Conservation (phyloP, 2,329 filamentous ascomycete genomes). For the Sporothrix globosa region DNA sequence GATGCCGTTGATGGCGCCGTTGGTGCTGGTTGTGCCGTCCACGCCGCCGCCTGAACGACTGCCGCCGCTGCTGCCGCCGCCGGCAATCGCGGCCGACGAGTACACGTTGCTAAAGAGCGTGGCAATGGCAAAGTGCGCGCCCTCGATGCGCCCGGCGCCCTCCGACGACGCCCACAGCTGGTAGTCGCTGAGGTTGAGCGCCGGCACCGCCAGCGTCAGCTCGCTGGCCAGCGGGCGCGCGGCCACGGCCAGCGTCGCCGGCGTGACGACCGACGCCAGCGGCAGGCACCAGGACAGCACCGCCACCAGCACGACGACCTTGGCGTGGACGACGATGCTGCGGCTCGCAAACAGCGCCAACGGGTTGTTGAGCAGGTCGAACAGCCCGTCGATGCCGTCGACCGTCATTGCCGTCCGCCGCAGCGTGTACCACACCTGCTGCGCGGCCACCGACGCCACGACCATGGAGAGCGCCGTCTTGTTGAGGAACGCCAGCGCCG, state of each 20-base stretch:
- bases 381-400: slow-evolving; percentile 29
- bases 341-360: slow-evolving; percentile 12
- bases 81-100: slow-evolving; percentile 15
- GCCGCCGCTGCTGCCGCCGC: background rate
- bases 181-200: slow-evolving; percentile 24
- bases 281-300: slow-evolving; percentile 27
- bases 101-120: slow-evolving; percentile 30
- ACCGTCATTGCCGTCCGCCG: slow-evolving; percentile 27
- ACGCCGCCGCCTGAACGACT: background rate
- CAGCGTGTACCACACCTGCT: slow-evolving; percentile 32
- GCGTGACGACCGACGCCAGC: slow-evolving; percentile 30
- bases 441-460: slow-evolving; percentile 22
- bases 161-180: slow-evolving; percentile 10
- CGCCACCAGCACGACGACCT: slow-evolving; percentile 24
- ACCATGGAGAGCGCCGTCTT: slow-evolving; percentile 18
- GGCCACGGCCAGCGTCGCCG: slow-evolving; percentile 28
- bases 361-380: slow-evolving; percentile 27
- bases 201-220: background rate
- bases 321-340: slow-evolving; percentile 27
- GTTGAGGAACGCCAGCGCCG: slow-evolving; percentile 26
- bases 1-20: background rate
- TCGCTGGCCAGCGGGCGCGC: background rate
- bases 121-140: slow-evolving; percentile 12
- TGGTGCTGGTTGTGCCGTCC: background rate
- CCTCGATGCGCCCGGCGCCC: slow-evolving; percentile 2